Conservation (phyloP, 345 rosid species). For the Populus nigra region DNA sequence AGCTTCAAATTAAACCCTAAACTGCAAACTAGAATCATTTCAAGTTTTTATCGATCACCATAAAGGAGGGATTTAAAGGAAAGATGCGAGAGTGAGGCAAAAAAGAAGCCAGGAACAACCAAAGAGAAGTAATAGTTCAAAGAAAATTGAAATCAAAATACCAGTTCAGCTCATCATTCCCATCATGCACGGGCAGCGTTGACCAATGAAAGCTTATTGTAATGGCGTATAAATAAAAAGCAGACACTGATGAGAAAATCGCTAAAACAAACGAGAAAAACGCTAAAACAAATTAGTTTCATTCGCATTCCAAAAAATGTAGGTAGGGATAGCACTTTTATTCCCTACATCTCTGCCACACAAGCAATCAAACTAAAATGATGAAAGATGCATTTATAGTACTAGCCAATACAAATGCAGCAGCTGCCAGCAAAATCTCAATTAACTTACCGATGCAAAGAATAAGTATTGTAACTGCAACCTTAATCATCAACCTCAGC, state of each 20-base stretch:
- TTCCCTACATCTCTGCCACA: neutral
- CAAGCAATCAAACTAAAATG: neutral
- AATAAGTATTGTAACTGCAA: neutral
- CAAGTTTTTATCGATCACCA: no score
- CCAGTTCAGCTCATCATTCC: neutral
- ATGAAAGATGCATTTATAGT: neutral
- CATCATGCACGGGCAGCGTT: neutral
- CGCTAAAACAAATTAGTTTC: neutral
- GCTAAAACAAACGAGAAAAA: neutral
- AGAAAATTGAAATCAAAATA: neutral
- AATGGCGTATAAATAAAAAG: neutral
- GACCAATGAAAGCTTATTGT: neutral
- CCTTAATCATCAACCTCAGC: slow-evolving; percentile 8
- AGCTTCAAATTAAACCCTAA: neutral
- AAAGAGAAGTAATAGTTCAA: neutral
- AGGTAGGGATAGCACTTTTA: neutral
- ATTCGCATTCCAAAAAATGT: neutral
- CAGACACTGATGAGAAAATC: neutral
- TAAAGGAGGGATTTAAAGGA: neutral
- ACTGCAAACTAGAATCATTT: neutral
- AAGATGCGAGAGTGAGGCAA: neutral
- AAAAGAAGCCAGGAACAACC: no score
- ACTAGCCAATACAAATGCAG: neutral
- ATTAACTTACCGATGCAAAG: neutral
- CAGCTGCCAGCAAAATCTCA: neutral